phyloP scores from a whole-genome alignment of 2,329 filamentous ascomycete genomes.

The Paecilomyces sp. region DNA sequence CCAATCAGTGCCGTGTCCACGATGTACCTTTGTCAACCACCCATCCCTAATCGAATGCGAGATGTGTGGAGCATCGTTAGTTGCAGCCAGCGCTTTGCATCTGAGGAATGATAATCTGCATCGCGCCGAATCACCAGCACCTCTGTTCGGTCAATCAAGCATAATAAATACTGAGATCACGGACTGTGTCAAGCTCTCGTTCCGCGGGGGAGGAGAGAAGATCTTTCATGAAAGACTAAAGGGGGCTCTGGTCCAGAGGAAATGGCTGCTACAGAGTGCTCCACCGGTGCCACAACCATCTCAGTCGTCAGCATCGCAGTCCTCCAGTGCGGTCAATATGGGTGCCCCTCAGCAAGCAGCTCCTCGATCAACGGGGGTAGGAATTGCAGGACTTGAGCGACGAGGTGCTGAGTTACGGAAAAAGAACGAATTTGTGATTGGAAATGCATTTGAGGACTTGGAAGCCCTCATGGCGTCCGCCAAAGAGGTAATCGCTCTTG shows the following conservation, averaged over 20 bases:
- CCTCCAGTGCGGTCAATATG: constrained; percentile 15
- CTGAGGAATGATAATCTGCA: constrained; percentile 15
- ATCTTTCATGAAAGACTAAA: constrained; percentile 87
- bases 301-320: constrained; percentile 23
- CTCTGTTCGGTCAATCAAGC: constrained; percentile 46
- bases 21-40: constrained; percentile 92
- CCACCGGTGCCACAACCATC: constrained; percentile 70
- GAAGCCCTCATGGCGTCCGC: constrained; percentile 96
- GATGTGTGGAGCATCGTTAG: constrained; percentile 75
- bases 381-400: constrained; percentile 87
- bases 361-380: constrained; percentile 56
- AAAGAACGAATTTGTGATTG: constrained; percentile 90
- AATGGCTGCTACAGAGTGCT: constrained; percentile 88
- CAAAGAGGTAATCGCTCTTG: constrained; percentile 89
- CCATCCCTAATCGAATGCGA: constrained; percentile 80
- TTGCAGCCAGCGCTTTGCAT: constrained; percentile 45
- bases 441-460: constrained; percentile 89
- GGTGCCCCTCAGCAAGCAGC: constrained; percentile 16
- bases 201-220: constrained; percentile 80
- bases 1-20: constrained; percentile 53
- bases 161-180: constrained; percentile 52
- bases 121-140: constrained; percentile 72
- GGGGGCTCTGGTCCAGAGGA: constrained; percentile 78
- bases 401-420: constrained; percentile 76
- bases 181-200: constrained; percentile 85